phyloP scores from a whole-genome alignment of 2,329 filamentous ascomycete species.

The Hymenoscyphus infarciens region DNA sequence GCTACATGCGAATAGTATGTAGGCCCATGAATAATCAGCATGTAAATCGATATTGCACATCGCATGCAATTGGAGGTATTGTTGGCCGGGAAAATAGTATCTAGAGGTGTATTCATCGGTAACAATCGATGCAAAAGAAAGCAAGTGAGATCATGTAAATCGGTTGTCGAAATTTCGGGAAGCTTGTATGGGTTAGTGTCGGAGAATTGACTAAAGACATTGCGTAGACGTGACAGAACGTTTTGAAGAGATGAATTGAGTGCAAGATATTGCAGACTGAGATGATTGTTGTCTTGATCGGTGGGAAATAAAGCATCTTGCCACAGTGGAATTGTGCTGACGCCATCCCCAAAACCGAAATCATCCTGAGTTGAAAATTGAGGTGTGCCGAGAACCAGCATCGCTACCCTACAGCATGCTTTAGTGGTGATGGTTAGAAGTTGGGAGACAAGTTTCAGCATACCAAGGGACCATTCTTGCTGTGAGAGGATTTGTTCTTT shows the following conservation, averaged over 20 bases:
- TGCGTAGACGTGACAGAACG: conserved; percentile 21
- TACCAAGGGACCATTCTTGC: conserved; percentile 30
- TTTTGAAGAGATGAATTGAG: conserved; percentile 18
- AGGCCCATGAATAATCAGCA: conserved; percentile 51
- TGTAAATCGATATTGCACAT: conserved; percentile 46
- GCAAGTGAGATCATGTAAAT: conserved; percentile 53
- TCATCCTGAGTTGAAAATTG: conserved; percentile 53
- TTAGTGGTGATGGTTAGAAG: not conserved
- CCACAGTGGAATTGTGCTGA: conserved; percentile 49
- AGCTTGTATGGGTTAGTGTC: conserved; percentile 22
- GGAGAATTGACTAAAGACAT: conserved; percentile 37
- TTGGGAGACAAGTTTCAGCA: conserved; percentile 1
- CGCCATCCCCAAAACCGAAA: conserved; percentile 45
- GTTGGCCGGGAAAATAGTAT: conserved; percentile 12
- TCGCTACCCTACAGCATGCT: conserved; percentile 46
- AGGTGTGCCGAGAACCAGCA: conserved; percentile 50
- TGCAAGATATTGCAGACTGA: conserved; percentile 35
- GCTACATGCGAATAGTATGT: conserved; percentile 52
- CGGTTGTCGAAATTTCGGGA: conserved; percentile 37
- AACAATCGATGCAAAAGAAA: conserved; percentile 52
- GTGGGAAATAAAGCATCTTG: conserved; percentile 27
- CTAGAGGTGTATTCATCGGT: conserved; percentile 17
- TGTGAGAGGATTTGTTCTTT: conserved; percentile 23
- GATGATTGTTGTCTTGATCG: not conserved
- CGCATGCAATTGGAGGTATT: conserved; percentile 44